These are phyloP conservation scores for Beauveria sp. DNA, from an alignment of 2,329 filamentous ascomycete genomes.

Conservation along the genomic window DNA sequence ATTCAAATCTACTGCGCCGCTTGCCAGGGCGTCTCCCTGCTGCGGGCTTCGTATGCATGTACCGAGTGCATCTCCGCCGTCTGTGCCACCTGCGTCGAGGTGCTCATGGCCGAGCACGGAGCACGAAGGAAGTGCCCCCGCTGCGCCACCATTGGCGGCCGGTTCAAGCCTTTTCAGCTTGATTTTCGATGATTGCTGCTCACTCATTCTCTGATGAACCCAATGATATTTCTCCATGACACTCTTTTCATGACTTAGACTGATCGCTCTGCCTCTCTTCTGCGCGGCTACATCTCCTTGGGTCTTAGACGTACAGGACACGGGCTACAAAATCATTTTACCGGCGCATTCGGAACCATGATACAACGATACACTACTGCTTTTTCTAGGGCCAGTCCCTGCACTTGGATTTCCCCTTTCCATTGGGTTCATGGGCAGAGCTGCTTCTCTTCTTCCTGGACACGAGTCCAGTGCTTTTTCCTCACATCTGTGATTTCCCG, in stretches of 20 bases:
- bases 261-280: not conserved
- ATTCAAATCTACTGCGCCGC: conserved; percentile 91
- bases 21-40: conserved; percentile 67
- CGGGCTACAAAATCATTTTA: conserved; percentile 11
- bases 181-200: conserved; percentile 57
- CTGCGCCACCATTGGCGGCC: conserved; percentile 70
- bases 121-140: conserved; percentile 70
- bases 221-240: not conserved
- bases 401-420: conserved; percentile 4
- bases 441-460: not conserved
- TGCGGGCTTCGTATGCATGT: conserved; percentile 85
- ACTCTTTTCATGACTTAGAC: conserved; percentile 1
- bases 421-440: not conserved
- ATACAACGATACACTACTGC: conserved; percentile 15
- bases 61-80: conserved; percentile 94
- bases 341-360: conserved; percentile 19
- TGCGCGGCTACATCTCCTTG: not conserved
- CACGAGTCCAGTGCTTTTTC: not conserved
- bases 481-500: not conserved
- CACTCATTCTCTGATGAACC: not conserved
- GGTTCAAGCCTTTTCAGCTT: conserved; percentile 79
- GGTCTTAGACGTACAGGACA: conserved; percentile 9
- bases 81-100: conserved; percentile 80
- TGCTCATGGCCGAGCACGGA: conserved; percentile 68
- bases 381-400: conserved; percentile 13